Percentiles rank a stretch among this genome's conserved stretches.
These are phyloP conservation scores for Hypocrella siamensis DNA, from an alignment of 2,329 filamentous ascomycete species.

Conservation along the genomic window DNA sequence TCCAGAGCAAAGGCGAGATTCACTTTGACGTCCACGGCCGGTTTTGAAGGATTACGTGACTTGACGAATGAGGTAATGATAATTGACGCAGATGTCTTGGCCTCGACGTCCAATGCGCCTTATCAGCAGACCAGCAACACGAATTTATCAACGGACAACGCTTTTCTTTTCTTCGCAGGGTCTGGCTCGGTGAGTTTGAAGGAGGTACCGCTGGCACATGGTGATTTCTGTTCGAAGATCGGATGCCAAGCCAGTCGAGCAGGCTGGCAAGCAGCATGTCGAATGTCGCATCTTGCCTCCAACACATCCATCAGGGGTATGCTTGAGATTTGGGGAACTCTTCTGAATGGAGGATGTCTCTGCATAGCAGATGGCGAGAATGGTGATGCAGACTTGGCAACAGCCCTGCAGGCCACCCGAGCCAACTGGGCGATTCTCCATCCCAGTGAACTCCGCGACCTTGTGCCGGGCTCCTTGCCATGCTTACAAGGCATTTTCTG, in stretches of 20 bases:
- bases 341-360: constrained; percentile 1
- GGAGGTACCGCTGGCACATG: neutral
- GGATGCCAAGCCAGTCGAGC: neutral
- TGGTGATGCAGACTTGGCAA: neutral
- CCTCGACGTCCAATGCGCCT: no score
- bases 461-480: no score
- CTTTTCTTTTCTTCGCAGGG: no score
- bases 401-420: neutral
- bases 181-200: no score
- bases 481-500: no score
- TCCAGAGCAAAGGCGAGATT: neutral
- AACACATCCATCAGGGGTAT: constrained; percentile 1
- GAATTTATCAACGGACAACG: no score
- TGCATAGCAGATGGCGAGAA: neutral
- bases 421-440: neutral
- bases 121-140: no score
- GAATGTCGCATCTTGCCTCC: neutral
- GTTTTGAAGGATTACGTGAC: neutral
- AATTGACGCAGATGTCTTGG: no score
- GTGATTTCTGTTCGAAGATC: neutral
- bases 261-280: constrained; percentile 1
- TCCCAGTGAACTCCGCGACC: no score
- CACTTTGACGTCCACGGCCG: neutral
- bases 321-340: constrained; percentile 1
- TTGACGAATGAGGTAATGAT: no score